phyloP scores from a whole-genome alignment of 2,329 filamentous ascomycete genomes.

The Niveomyces coronatus region DNA sequence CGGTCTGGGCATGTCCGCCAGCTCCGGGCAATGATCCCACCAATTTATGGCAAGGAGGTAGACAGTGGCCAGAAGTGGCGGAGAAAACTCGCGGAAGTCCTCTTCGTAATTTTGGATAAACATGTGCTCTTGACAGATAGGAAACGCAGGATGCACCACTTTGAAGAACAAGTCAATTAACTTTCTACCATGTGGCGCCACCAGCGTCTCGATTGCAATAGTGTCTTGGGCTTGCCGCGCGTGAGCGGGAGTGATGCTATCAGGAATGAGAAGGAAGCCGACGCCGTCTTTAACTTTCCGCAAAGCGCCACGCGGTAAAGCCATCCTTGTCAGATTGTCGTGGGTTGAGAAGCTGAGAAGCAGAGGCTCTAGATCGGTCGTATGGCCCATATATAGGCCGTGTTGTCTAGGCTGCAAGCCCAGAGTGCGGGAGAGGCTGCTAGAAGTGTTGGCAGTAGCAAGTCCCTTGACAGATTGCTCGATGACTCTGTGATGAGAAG shows the following conservation, averaged over 20 bases:
- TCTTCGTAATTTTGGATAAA: slow-evolving; percentile 70
- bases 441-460: slow-evolving; percentile 55
- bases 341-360: slow-evolving; percentile 72
- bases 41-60: slow-evolving; percentile 83
- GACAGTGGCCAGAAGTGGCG: slow-evolving; percentile 66
- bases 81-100: slow-evolving; percentile 63
- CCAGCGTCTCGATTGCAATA: slow-evolving; percentile 63
- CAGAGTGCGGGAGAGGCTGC: slow-evolving; percentile 57
- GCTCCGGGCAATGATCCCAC: slow-evolving; percentile 65
- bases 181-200: slow-evolving; percentile 65
- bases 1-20: slow-evolving; percentile 54
- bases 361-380: slow-evolving; percentile 75
- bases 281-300: slow-evolving; percentile 68
- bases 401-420: slow-evolving; percentile 70
- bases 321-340: slow-evolving; percentile 71
- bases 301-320: slow-evolving; percentile 56
- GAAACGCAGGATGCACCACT: slow-evolving; percentile 70
- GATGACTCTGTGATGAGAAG: slow-evolving; percentile 50
- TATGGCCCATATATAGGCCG: slow-evolving; percentile 75
- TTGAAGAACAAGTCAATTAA: slow-evolving; percentile 75
- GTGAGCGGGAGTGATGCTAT: slow-evolving; percentile 60
- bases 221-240: slow-evolving; percentile 59
- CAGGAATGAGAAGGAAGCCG: slow-evolving; percentile 71
- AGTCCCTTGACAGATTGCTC: slow-evolving; percentile 67
- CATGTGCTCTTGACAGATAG: slow-evolving; percentile 71